Conservation (phyloP, 2,329 filamentous ascomycete genomes). For the Penicillium sp. region DNA sequence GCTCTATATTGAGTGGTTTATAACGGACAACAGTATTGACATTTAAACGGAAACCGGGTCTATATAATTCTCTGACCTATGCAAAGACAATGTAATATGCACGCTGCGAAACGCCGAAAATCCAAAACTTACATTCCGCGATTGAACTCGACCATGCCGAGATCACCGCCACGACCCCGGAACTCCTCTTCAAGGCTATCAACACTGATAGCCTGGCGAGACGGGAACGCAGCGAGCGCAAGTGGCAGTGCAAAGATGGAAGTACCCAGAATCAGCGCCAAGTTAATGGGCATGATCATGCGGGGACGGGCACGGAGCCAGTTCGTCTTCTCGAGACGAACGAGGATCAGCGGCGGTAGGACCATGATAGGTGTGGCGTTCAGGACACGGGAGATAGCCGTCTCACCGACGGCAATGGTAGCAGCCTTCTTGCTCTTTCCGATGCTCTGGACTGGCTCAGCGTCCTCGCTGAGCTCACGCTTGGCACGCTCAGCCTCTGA, state of each 20-base stretch:
- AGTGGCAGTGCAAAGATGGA: constrained; percentile 86
- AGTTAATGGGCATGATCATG: constrained; percentile 77
- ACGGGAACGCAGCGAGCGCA: constrained; percentile 88
- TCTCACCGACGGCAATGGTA: constrained; percentile 86
- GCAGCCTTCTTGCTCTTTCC: constrained; percentile 89
- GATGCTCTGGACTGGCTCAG: constrained; percentile 63
- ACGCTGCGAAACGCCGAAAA: constrained; percentile 7
- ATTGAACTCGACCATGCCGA: constrained; percentile 92
- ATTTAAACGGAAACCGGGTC: background rate
- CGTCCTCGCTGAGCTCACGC: constrained; percentile 59
- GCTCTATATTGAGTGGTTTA: background rate
- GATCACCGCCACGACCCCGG: constrained; percentile 72
- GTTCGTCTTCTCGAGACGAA: constrained; percentile 76
- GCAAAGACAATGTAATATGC: constrained; percentile 9
- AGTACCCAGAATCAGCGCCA: constrained; percentile 81
- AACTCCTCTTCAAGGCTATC: constrained; percentile 82
- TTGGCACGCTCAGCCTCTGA: constrained; percentile 66
- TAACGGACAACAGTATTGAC: background rate
- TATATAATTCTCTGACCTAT: constrained; percentile 1
- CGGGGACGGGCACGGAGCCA: constrained; percentile 79
- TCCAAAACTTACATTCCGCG: constrained; percentile 70
- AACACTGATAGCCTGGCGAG: constrained; percentile 78
- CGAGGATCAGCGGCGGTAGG: constrained; percentile 80
- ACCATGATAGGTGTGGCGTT: constrained; percentile 98
- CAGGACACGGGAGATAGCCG: constrained; percentile 83